These are phyloP conservation scores for Elymus sibiricus DNA, from an alignment of 176 grass and related monocot species.

Conservation along the genomic window DNA sequence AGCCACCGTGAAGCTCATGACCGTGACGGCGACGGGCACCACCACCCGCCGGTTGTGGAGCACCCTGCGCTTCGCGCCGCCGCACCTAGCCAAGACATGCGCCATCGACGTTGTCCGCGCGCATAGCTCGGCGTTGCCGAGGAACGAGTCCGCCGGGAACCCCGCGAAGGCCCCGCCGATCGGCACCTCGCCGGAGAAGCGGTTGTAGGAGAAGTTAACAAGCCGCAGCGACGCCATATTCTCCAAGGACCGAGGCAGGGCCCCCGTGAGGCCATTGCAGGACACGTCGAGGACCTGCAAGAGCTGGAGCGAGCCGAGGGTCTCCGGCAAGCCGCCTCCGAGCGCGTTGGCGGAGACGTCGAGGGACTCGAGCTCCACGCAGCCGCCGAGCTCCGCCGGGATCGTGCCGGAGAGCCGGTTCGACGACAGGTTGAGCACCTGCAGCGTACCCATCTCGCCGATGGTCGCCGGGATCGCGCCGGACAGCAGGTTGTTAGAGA, in stretches of 20 bases:
- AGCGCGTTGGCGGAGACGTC: conserved; percentile 72
- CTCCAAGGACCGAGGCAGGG: conserved; percentile 49
- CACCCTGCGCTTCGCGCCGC: background rate
- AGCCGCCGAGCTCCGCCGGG: conserved; percentile 67
- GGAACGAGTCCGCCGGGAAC: conserved; percentile 60
- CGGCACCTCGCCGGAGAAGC: conserved; percentile 68
- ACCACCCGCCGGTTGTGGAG: conserved; percentile 23
- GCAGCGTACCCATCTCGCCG: conserved; percentile 70
- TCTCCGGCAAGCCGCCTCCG: conserved; percentile 39
- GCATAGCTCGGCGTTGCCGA: conserved; percentile 56
- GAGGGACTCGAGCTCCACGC: conserved; percentile 75
- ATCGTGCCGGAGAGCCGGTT: conserved; percentile 63
- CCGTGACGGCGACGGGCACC: conserved; percentile 33
- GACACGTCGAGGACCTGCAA: conserved; percentile 82
- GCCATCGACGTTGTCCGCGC: conserved; percentile 27
- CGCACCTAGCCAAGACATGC: conserved; percentile 37
- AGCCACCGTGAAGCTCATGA: conserved; percentile 23
- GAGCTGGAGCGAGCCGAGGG: conserved; percentile 63
- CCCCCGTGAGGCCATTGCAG: conserved; percentile 42
- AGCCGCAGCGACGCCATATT: conserved; percentile 32
- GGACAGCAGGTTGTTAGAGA: conserved; percentile 58
- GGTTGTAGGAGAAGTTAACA: conserved; percentile 79
- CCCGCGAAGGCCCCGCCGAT: conserved; percentile 42
- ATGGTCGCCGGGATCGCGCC: conserved; percentile 68
- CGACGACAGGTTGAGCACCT: conserved; percentile 77